These are phyloP conservation scores for Mortierella antarctica DNA, from an alignment of 192 early-diverging fungal species.

Conservation along the genomic window DNA sequence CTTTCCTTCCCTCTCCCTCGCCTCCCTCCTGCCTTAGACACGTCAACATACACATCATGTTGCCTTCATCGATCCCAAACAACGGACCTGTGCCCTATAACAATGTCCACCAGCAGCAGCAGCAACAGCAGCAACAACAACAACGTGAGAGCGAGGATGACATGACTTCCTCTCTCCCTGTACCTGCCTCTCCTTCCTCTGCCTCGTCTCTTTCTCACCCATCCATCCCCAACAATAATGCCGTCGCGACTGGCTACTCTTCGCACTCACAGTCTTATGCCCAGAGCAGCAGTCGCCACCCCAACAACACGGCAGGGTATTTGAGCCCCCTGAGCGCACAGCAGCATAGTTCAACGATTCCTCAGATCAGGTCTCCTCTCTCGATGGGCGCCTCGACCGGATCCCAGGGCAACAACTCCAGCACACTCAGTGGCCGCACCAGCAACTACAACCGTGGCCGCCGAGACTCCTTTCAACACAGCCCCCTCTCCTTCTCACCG, in stretches of 20 bases:
- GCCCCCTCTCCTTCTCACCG: constrained; percentile 34
- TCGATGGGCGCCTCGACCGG: constrained; percentile 26
- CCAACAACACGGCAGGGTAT: constrained; percentile 17
- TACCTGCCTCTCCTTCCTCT: constrained; percentile 2
- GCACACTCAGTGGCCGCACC: not conserved
- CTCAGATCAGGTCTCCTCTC: constrained; percentile 43
- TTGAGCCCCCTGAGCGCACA: constrained; percentile 19
- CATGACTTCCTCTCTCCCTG: not conserved
- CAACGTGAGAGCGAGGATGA: constrained; percentile 22
- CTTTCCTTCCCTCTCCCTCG: not conserved
- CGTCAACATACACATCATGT: constrained; percentile 13
- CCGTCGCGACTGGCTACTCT: not conserved
- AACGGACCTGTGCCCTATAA: constrained; percentile 3
- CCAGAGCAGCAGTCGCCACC: not conserved
- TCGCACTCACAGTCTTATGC: constrained; percentile 2
- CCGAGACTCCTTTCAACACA: not conserved
- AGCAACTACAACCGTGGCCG: not conserved
- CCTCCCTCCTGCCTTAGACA: not conserved
- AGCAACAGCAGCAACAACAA: constrained; percentile 18
- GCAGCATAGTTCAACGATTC: constrained; percentile 17
- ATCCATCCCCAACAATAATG: not conserved
- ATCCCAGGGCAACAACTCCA: constrained; percentile 13
- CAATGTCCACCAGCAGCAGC: constrained; percentile 1
- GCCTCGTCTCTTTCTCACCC: not conserved
- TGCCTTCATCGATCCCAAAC: constrained; percentile 22